Base-by-base conservation (phyloP, 768 basidiomycete genomes). In the Suillus americanus region DNA sequence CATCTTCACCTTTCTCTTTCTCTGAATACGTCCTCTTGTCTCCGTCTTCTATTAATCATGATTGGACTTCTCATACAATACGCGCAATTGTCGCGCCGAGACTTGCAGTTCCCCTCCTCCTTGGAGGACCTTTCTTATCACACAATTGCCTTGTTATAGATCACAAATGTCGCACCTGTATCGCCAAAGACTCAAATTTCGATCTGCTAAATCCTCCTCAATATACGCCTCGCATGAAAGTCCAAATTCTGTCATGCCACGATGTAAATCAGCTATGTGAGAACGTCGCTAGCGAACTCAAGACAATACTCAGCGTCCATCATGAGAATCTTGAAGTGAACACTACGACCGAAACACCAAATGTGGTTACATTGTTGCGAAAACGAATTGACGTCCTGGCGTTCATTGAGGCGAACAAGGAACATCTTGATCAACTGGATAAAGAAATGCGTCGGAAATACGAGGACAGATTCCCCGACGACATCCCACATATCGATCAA, bases 401-500 rank as follows among this genome's bases (percentile, higher is more conserved):
- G 0, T 20, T 28, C 3, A 28, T 20, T 0, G 55, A 74, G 33
- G 2, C 0, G 0, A 38, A 65, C 25, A 16, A 51, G 9, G 63
- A 65, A 2, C 38, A 48, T 0, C 46, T 48, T 2, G 23, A 48
- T 0, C 46, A 5, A 2, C 46, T 48, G 0, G 46, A 66, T 18
- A 18, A 10, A 12, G 33, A 25, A 3, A 33, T 61, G 20, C 60
- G 60, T 0, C 3, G 5, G 0, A 18, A 61, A 1, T 73, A 53
- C 37, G 38, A 43, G 0, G 71, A 72, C 55, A 35, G 54, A 2
- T 73, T 74, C 45, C 70, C 69, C 0, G 43, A 55, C 20, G 66
- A 70, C 30, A 71, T 75, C 14, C 70, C 73, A 6, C 69, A 67
- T 5, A 30, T 68, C 7, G n/a, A 71, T 5, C 2, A 66, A 0